These are phyloP conservation scores for Carex scoparia DNA, from an alignment of 176 grass and related monocot species.

Conservation along the genomic window DNA sequence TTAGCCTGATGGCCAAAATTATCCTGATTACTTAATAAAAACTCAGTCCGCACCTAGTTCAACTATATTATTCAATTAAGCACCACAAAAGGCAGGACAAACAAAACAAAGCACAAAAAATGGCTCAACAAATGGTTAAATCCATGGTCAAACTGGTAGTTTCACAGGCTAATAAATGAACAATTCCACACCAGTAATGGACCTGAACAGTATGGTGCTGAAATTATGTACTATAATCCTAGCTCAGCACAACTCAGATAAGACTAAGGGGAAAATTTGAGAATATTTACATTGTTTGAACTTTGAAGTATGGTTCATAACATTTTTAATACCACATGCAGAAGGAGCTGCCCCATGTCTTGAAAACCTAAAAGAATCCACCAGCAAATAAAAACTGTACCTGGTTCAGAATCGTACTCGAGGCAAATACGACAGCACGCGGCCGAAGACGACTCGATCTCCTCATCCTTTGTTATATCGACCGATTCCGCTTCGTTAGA, in stretches of 20 bases:
- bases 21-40: neutral
- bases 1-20: neutral
- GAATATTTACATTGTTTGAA: neutral
- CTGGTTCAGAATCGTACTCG: conserved; percentile 54
- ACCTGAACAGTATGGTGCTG: neutral
- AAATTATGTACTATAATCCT: neutral
- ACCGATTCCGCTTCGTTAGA: conserved; percentile 11
- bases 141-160: neutral
- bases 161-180: neutral
- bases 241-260: neutral
- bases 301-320: neutral
- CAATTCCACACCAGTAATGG: neutral
- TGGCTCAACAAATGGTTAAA: neutral
- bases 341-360: neutral
- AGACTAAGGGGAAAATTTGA: neutral
- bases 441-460: conserved; percentile 55
- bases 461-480: conserved; percentile 64
- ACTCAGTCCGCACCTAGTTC: neutral
- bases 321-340: neutral
- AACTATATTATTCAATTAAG: neutral
- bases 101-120: neutral
- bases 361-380: neutral
- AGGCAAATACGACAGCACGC: conserved; percentile 94
- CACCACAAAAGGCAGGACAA: neutral
- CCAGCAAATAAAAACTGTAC: conserved; percentile 33